Base-by-base conservation (phyloP, 1,284 basidiomycete species). In the Pseudozyma pruni region DNA sequence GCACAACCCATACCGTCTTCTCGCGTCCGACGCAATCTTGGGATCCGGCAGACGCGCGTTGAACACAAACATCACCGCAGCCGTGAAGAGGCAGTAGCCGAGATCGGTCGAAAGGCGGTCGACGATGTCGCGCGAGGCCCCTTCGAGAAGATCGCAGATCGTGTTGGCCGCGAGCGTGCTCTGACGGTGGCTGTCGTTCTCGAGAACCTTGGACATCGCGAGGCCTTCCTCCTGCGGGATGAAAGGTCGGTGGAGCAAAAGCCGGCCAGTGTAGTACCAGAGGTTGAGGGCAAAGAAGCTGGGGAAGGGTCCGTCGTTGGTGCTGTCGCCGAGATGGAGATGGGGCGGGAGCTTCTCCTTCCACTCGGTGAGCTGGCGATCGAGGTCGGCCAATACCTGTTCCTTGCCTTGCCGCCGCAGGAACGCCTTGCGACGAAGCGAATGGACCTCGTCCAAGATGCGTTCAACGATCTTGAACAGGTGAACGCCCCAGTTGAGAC, bases 21-120 rank as follows among this genome's bases (percentile, higher is more conserved):
- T 54, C 14, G 76, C 74, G 35, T 68, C 72, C 27, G 22, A 13
- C 2, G 69, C 52, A 10, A 74, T 54, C 49, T 57, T 44, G 8
- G 32, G 27, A 20, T 71, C 72, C n/a, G 62, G 51, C 35, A 79
- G 32, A 9, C 75, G 45, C n/a, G 75, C 70, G 48, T 77, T 78
- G 50, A 79, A 79, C 17, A 76, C 64, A 40, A 74, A 75, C 71
- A 78, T 73, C 8, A 79, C 71, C 22, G 72, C 71, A 6, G 75
- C 75, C 11, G 77, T 77, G 35, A 79, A 79, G n/a, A 79, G 55
- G 37, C 75, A 77, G 44, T 77, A 79, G 10, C 72, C 77, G 20
- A 78, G 33, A 49, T 79, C 75, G 11, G 66, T 73, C n/a, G 64
- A 63, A 0, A 79, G 58, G 2, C 75, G 53, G 32, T 79, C 76